phyloP scores from a whole-genome alignment of 495 filamentous ascomycete genomes.

The Hyaloscypha bicolor region DNA sequence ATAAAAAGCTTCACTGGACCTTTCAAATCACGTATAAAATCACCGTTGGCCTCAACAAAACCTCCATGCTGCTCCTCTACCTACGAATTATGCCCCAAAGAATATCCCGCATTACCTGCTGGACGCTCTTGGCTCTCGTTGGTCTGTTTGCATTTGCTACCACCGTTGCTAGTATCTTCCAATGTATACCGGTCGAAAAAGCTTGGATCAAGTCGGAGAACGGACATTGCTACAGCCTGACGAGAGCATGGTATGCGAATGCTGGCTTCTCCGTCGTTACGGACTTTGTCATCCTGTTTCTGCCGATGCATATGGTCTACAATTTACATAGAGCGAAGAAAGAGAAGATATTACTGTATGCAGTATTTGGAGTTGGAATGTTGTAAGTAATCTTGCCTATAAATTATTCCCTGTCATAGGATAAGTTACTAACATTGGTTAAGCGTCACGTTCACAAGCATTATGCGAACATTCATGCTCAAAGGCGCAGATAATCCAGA shows the following conservation, averaged over 20 bases:
- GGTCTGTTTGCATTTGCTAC: conserved; percentile 34
- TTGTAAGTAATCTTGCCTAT: conserved; percentile 5
- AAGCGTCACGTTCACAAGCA: conserved; percentile 19
- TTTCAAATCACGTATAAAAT: conserved; percentile 18
- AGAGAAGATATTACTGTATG: conserved; percentile 15
- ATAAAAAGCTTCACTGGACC: conserved; percentile 12
- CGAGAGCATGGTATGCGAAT: conserved; percentile 51
- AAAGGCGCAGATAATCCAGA: conserved; percentile 5
- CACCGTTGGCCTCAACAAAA: conserved; percentile 10
- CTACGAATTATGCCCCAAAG: conserved; percentile 17
- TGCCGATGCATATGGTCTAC: conserved; percentile 59
- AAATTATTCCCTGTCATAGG: background rate
- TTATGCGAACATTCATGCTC: conserved; percentile 13
- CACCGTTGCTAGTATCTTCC: conserved; percentile 44
- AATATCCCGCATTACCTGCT: conserved; percentile 6
- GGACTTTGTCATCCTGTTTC: conserved; percentile 55
- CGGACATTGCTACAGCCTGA: conserved; percentile 52
- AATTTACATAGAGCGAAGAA: conserved; percentile 40
- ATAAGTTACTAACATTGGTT: background rate
- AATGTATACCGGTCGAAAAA: conserved; percentile 55
- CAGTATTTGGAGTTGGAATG: conserved; percentile 5
- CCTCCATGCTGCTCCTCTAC: conserved; percentile 13
- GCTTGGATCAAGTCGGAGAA: conserved; percentile 54
- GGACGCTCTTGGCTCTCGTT: conserved; percentile 3
- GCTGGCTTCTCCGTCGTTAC: conserved; percentile 57